Evolutionary conservation across 495 filamentous ascomycete species (phyloP).

Genomic region (Neurospora sublineolata): DNA sequence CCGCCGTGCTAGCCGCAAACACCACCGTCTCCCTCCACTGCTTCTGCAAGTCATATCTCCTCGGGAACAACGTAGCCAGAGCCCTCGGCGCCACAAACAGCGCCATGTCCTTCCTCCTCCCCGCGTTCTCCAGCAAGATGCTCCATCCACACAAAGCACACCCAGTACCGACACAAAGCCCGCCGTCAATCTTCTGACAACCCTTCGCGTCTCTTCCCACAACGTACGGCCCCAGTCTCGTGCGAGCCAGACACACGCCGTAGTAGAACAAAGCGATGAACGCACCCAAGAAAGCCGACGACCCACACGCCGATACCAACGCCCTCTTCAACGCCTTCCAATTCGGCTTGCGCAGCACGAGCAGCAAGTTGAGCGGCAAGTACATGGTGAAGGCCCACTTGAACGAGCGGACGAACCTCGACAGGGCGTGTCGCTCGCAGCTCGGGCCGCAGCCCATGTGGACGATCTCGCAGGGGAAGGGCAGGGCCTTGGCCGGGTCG

Average conservation of each 20-base stretch:
- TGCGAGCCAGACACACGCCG: constrained; percentile 71
- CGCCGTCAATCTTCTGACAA: constrained; percentile 39
- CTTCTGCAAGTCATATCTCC: constrained; percentile 55
- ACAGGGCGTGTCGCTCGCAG: constrained; percentile 69
- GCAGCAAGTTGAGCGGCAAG: constrained; percentile 60
- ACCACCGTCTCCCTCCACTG: constrained; percentile 64
- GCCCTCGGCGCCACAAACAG: constrained; percentile 82
- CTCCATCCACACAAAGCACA: constrained; percentile 81
- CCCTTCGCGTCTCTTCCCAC: constrained; percentile 37
- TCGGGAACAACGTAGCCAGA: constrained; percentile 62
- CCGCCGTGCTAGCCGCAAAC: constrained; percentile 63
- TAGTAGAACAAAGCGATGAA: constrained; percentile 85
- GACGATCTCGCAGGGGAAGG: constrained; percentile 80
- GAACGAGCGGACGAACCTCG: constrained; percentile 61
- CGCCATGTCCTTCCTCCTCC: constrained; percentile 63
- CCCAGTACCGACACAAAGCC: constrained; percentile 62
- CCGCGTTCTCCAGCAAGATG: constrained; percentile 59
- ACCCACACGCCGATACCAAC: constrained; percentile 51
- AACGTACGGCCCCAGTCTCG: constrained; percentile 62
- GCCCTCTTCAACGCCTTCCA: constrained; percentile 32
- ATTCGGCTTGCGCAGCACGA: constrained; percentile 48
- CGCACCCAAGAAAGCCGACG: constrained; percentile 70
- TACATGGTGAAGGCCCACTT: constrained; percentile 69
- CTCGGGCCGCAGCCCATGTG: constrained; percentile 68
- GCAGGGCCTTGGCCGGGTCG: constrained; percentile 59